Percentiles rank a stretch among this genome's conserved stretches.
phyloP scores from a whole-genome alignment of 2,329 filamentous ascomycete genomes.

The Dissoconium aciculare region DNA sequence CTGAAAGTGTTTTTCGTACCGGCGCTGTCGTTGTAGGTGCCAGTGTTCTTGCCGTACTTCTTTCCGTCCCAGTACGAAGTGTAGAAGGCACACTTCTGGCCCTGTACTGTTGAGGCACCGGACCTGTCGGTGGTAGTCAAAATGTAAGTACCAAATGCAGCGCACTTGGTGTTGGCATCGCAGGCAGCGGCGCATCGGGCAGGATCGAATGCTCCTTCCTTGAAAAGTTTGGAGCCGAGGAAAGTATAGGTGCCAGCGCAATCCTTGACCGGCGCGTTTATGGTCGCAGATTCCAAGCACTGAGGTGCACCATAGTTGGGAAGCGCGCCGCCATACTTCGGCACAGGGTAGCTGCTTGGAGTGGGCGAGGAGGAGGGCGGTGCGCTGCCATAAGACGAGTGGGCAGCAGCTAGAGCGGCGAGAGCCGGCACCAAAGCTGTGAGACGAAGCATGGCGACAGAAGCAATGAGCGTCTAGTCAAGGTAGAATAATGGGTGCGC shows the following conservation, averaged over 20 bases:
- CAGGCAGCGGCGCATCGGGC: conserved; percentile 9
- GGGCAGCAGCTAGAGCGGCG: too few species aligned
- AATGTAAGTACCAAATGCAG: conserved; percentile 1
- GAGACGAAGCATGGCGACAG: too few species aligned
- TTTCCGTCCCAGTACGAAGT: neutral
- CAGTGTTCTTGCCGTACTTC: neutral
- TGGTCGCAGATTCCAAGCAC: neutral
- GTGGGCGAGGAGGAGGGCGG: too few species aligned
- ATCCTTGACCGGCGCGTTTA: neutral
- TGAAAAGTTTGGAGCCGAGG: conserved; percentile 2
- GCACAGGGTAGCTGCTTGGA: too few species aligned
- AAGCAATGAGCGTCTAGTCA: too few species aligned
- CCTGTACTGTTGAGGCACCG: neutral
- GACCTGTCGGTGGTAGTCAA: neutral
- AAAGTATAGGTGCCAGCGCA: neutral
- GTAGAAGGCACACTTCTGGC: neutral
- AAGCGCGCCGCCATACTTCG: neutral
- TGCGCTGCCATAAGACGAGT: too few species aligned
- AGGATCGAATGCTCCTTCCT: conserved; percentile 7
- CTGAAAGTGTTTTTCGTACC: neutral
- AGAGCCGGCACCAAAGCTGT: too few species aligned
- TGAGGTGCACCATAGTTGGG: neutral
- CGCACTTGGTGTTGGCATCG: conserved; percentile 5
- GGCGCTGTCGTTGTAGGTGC: neutral
- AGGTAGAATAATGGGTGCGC: too few species aligned